These are phyloP conservation scores for Curvularia sp. DNA, from an alignment of 2,329 filamentous ascomycete genomes.

Conservation along the genomic window DNA sequence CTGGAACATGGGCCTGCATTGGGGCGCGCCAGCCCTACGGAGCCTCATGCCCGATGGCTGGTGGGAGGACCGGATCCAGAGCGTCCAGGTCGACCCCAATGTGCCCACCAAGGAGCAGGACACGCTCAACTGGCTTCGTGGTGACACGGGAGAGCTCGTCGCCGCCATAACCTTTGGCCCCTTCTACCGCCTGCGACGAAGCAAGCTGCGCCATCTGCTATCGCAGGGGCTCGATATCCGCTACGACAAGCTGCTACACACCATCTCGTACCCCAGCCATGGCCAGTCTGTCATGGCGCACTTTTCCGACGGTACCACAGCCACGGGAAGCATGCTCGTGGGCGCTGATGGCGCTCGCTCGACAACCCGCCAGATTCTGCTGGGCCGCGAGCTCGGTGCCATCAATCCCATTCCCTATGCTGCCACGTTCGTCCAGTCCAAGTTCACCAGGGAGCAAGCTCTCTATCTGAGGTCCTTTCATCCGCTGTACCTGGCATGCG, in stretches of 20 bases:
- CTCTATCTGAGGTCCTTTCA: slow-evolving; percentile 55
- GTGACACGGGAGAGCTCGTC: slow-evolving; percentile 47
- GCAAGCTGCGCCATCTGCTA: slow-evolving; percentile 45
- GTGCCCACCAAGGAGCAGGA: slow-evolving; percentile 46
- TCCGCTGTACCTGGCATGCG: slow-evolving; percentile 53
- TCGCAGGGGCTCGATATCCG: slow-evolving; percentile 40
- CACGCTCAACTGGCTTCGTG: slow-evolving; percentile 45
- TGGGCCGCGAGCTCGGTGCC: slow-evolving; percentile 35
- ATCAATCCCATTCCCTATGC: slow-evolving; percentile 54
- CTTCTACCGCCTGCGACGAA: slow-evolving; percentile 49
- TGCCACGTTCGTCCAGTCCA: slow-evolving; percentile 56
- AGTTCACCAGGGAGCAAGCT: slow-evolving; percentile 54
- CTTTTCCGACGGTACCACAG: slow-evolving; percentile 44
- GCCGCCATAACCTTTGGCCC: slow-evolving; percentile 43
- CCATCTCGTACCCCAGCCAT: slow-evolving; percentile 45
- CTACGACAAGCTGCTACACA: slow-evolving; percentile 51
- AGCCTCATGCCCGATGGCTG: slow-evolving; percentile 59
- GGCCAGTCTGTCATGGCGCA: slow-evolving; percentile 45
- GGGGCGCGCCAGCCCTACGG: slow-evolving; percentile 63
- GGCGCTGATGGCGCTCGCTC: slow-evolving; percentile 50
- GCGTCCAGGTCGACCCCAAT: slow-evolving; percentile 61
- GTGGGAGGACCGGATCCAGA: slow-evolving; percentile 60
- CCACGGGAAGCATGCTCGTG: slow-evolving; percentile 44
- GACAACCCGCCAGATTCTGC: slow-evolving; percentile 38
- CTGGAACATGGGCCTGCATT: slow-evolving; percentile 71